Evolutionary conservation across 495 filamentous ascomycete genomes (phyloP).

Genomic region (Xylaria scruposa): DNA sequence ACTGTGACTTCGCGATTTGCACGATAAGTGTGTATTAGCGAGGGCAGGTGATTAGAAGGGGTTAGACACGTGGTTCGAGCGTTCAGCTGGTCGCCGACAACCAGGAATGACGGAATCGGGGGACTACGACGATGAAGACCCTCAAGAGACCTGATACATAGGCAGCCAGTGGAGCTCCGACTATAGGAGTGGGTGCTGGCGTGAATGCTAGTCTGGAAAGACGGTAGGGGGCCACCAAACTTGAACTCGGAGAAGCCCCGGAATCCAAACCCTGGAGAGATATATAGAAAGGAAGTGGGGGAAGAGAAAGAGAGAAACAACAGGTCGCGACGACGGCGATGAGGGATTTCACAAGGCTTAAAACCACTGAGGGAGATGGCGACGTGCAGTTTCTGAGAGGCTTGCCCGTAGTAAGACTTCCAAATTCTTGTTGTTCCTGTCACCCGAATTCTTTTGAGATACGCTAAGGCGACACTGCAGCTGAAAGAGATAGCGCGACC

Average conservation of each 20-base stretch:
- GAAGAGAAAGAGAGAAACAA: neutral
- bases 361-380: conserved; percentile 5
- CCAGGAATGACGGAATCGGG: conserved; percentile 3
- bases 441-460: conserved; percentile 24
- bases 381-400: neutral
- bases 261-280: conserved; percentile 1
- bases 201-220: conserved; percentile 10
- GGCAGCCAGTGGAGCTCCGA: conserved; percentile 25
- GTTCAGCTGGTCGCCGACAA: neutral
- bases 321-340: neutral
- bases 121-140: conserved; percentile 4
- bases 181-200: conserved; percentile 25
- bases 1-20: neutral
- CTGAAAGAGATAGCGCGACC: conserved; percentile 16
- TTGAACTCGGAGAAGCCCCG: conserved; percentile 16
- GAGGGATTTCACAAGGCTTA: conserved; percentile 21
- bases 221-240: neutral
- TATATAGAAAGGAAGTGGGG: neutral
- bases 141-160: conserved; percentile 3
- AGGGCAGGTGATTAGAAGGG: conserved; percentile 9
- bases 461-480: conserved; percentile 21
- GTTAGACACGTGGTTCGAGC: conserved; percentile 18
- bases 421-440: conserved; percentile 18
- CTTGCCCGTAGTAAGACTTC: conserved; percentile 24
- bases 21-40: conserved; percentile 1